phyloP scores from a whole-genome alignment of 257 asterid genomes.

The Solanum chiquidenum region DNA sequence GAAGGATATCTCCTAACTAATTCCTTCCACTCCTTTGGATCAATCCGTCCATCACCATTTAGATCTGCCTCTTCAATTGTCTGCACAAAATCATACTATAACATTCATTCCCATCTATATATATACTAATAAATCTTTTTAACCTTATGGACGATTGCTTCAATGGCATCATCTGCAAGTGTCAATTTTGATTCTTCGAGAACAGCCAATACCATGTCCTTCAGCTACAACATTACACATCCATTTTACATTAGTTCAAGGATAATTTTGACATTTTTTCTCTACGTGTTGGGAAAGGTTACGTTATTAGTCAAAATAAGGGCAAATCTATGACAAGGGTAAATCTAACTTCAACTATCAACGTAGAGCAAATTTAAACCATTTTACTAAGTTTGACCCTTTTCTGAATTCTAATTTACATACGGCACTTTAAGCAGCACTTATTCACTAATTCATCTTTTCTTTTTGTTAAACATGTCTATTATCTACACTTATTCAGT shows the following conservation, averaged over 20 bases:
- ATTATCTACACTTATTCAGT: too few relatives aligned
- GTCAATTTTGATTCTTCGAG: neutral
- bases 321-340: neutral
- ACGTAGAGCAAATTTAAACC: neutral
- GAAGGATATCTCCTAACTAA: slow-evolving; percentile 50
- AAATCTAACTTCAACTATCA: neutral
- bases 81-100: slow-evolving; percentile 7
- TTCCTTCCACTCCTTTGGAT: slow-evolving; percentile 57
- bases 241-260: neutral
- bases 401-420: neutral
- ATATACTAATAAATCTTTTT: neutral
- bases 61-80: slow-evolving; percentile 43
- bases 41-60: slow-evolving; percentile 57
- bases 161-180: neutral
- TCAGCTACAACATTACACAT: neutral
- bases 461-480: neutral
- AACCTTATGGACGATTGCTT: neutral
- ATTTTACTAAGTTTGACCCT: neutral
- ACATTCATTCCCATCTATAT: neutral
- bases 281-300: neutral
- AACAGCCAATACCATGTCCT: neutral
- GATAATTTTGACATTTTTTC: neutral
- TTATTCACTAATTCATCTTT: neutral
- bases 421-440: neutral
- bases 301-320: neutral